These are phyloP conservation scores for Sclerospora graminicola DNA, from an alignment of 352 stramenopile genomes.

Conservation along the genomic window DNA sequence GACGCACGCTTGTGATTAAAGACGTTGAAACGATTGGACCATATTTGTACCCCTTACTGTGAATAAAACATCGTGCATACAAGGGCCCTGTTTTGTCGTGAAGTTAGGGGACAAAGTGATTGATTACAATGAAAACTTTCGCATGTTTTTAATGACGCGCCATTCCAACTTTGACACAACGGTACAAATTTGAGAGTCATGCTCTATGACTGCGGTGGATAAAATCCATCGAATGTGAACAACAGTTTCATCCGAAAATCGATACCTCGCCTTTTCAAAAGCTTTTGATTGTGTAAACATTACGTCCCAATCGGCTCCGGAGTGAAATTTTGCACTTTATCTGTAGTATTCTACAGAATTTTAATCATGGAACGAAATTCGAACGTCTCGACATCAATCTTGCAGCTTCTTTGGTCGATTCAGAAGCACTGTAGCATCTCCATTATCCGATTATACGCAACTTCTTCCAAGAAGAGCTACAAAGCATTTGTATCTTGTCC, in stretches of 20 bases:
- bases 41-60: constrained; percentile 88
- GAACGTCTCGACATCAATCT: constrained; percentile 48
- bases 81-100: constrained; percentile 88
- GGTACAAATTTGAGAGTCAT: no score
- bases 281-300: no score
- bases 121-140: constrained; percentile 94
- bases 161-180: no score
- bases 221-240: no score
- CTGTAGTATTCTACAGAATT: no score
- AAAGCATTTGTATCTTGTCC: no score
- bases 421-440: constrained; percentile 52
- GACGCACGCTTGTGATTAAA: constrained; percentile 91
- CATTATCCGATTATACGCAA: constrained; percentile 52
- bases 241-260: no score
- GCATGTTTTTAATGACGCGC: constrained; percentile 86
- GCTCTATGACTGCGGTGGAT: no score
- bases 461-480: constrained; percentile 72
- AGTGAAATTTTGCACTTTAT: no score
- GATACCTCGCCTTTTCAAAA: no score
- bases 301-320: no score
- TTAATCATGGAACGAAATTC: constrained; percentile 63
- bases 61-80: constrained; percentile 84
- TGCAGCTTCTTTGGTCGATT: constrained; percentile 77
- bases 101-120: constrained; percentile 87
- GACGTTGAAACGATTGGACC: constrained; percentile 89